Percentiles rank a stretch among this genome's conserved stretches.
These are phyloP conservation scores for Xerocomellus intermedius DNA, from an alignment of 768 basidiomycete species.

Conservation along the genomic window DNA sequence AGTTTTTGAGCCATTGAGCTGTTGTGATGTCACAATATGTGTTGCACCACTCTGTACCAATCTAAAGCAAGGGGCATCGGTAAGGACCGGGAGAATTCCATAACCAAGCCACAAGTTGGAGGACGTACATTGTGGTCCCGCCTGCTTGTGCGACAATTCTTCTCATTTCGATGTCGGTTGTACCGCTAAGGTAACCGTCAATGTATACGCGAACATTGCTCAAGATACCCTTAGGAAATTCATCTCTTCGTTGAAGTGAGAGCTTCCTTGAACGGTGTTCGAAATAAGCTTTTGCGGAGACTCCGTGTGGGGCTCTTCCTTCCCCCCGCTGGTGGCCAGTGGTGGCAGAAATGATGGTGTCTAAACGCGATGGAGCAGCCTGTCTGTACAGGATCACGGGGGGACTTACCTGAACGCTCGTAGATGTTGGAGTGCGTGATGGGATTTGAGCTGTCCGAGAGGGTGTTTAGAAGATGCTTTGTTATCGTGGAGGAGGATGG, in stretches of 20 bases:
- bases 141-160: constrained; percentile 63
- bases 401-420: constrained; percentile 57
- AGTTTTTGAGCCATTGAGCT: constrained; percentile 68
- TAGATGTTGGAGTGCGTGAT: constrained; percentile 72
- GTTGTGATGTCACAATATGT: constrained; percentile 75
- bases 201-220: constrained; percentile 60
- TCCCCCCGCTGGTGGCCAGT: constrained; percentile 71
- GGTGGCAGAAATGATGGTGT: constrained; percentile 57
- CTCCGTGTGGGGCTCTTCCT: constrained; percentile 28
- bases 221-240: constrained; percentile 27
- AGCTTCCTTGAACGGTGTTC: constrained; percentile 49
- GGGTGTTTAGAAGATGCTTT: constrained; percentile 57
- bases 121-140: constrained; percentile 60
- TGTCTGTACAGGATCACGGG: not conserved
- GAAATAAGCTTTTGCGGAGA: constrained; percentile 37
- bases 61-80: constrained; percentile 33
- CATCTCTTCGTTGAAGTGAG: constrained; percentile 24
- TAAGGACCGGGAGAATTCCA: not conserved
- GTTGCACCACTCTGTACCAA: constrained; percentile 61
- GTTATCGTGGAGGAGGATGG: constrained; percentile 49
- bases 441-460: constrained; percentile 67
- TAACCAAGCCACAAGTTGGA: not conserved
- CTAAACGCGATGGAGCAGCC: constrained; percentile 32
- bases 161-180: constrained; percentile 82
- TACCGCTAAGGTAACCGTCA: constrained; percentile 64